Evolutionary conservation across 2,329 filamentous ascomycete species (phyloP).

Genomic region (Elsinoe arachidis): DNA sequence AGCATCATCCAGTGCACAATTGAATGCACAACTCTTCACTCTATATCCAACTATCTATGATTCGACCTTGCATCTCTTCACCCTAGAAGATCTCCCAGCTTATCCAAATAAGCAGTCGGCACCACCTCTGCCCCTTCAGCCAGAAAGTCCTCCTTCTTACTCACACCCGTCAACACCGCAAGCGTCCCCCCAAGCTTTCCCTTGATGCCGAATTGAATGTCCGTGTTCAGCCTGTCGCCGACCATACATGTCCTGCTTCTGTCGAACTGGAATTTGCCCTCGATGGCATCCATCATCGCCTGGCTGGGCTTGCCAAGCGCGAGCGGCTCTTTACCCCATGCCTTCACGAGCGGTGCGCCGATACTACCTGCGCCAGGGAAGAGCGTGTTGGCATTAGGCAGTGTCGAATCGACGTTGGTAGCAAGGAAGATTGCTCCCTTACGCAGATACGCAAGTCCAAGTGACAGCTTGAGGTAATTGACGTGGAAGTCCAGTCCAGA

Average conservation of each 20-base stretch:
- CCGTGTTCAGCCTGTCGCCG: constrained; percentile 85
- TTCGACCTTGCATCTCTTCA: background rate
- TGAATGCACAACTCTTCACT: background rate
- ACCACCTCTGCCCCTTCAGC: constrained; percentile 58
- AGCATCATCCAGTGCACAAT: background rate
- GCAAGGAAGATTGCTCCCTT: constrained; percentile 79
- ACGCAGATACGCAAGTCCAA: constrained; percentile 77
- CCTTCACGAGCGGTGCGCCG: constrained; percentile 64
- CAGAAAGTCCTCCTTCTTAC: constrained; percentile 74
- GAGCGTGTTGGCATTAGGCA: constrained; percentile 71
- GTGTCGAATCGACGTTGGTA: constrained; percentile 85
- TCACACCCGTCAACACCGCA: constrained; percentile 83
- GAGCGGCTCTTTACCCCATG: constrained; percentile 55
- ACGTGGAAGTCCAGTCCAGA: constrained; percentile 88
- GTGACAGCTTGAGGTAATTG: constrained; percentile 85
- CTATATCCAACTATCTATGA: background rate
- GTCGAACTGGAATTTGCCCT: constrained; percentile 89
- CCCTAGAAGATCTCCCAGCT: constrained; percentile 62
- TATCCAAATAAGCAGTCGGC: constrained; percentile 77
- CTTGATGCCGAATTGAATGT: constrained; percentile 91
- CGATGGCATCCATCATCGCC: constrained; percentile 98
- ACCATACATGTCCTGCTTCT: constrained; percentile 86
- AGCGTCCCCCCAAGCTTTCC: constrained; percentile 85
- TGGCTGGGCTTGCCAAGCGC: constrained; percentile 90
- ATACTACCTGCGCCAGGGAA: constrained; percentile 89